Percentiles rank a stretch among this genome's conserved stretches.
phyloP scores from a whole-genome alignment of 2,329 filamentous ascomycete species.

The Claviceps sp. region DNA sequence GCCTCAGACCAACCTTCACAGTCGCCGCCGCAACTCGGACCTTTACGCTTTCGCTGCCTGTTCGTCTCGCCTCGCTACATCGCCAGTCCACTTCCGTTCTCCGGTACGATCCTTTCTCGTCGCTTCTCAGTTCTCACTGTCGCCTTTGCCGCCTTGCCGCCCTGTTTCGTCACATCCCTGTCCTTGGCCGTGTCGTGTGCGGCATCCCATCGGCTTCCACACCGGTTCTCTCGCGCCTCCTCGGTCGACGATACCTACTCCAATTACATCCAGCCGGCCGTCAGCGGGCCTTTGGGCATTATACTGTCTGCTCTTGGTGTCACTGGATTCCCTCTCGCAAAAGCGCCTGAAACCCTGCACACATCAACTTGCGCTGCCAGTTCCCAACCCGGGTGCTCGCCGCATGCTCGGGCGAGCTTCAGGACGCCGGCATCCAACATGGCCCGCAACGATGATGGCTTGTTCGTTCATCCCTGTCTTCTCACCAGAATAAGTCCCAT shows the following conservation, averaged over 20 bases:
- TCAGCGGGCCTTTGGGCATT: conserved; percentile 2
- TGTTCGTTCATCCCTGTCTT: conserved; percentile 23
- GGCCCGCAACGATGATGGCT: conserved; percentile 41
- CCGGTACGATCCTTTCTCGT: background rate
- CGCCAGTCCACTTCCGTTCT: background rate
- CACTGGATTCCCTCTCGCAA: background rate
- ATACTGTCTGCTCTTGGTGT: background rate
- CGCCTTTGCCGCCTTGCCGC: background rate
- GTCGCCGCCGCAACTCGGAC: background rate
- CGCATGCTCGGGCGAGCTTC: background rate
- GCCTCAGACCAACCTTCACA: conserved; percentile 1
- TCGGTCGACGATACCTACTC: conserved; percentile 2
- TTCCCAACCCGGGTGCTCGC: background rate
- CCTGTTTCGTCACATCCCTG: background rate
- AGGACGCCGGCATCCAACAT: conserved; percentile 20
- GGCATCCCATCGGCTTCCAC: background rate
- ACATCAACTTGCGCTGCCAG: background rate
- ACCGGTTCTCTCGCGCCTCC: conserved; percentile 5
- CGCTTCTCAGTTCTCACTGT: background rate
- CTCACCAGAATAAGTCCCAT: background rate
- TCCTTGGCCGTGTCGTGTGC: conserved; percentile 2
- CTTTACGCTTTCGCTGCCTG: background rate
- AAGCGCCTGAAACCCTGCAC: background rate
- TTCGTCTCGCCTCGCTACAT: background rate
- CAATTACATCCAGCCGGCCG: conserved; percentile 1